These are phyloP conservation scores for Brassica cretica DNA, from an alignment of 345 rosid genomes.

Conservation along the genomic window DNA sequence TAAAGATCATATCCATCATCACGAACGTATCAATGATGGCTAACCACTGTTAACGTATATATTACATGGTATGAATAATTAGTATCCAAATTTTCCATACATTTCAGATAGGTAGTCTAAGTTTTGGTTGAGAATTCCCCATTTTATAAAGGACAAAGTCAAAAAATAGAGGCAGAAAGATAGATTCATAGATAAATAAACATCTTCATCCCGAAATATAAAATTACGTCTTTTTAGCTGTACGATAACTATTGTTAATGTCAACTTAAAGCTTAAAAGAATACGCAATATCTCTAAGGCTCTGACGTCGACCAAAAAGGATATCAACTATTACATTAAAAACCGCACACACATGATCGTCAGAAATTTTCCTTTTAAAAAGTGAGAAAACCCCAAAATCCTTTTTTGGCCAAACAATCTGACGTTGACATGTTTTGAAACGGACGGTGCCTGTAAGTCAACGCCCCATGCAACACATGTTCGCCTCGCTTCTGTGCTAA, in stretches of 20 bases:
- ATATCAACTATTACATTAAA: conserved; percentile 9
- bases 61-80: not conserved
- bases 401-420: not conserved
- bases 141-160: not conserved
- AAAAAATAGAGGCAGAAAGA: not conserved
- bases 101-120: not conserved
- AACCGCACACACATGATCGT: conserved; percentile 24
- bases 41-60: not conserved
- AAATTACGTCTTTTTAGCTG: not conserved
- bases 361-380: not conserved
- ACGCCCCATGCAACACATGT: conserved; percentile 34
- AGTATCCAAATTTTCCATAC: not conserved
- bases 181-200: not conserved
- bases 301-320: conserved; percentile 1
- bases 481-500: conserved; percentile 35
- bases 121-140: not conserved
- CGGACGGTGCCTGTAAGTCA: conserved; percentile 33
- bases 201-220: not conserved
- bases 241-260: conserved; percentile 3
- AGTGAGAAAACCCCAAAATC: conserved; percentile 1
- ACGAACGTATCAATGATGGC: not conserved
- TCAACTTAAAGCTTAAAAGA: conserved; percentile 14
- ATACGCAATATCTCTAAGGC: conserved; percentile 1
- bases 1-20: not conserved
- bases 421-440: not conserved